Percentiles rank a stretch among this genome's conserved stretches.
Evolutionary conservation across 2,329 filamentous ascomycete species (phyloP).

Genomic region (Nigrograna mackinnonii): DNA sequence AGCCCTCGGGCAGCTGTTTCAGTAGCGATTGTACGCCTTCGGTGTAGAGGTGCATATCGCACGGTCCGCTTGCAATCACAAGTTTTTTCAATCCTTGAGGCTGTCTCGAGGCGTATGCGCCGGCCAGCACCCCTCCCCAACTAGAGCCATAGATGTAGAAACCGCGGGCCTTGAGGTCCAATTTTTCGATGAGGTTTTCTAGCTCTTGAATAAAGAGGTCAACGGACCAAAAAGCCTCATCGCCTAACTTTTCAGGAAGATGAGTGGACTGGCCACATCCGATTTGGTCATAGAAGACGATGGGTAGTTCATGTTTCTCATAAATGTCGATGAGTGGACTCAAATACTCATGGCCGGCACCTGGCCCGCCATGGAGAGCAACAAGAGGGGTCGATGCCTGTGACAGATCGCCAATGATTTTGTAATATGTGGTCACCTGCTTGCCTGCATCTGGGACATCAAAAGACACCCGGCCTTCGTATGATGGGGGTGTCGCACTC

Average conservation of each 20-base stretch:
- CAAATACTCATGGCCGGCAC: constrained; percentile 30
- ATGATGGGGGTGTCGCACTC: too few species aligned
- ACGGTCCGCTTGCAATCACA: constrained; percentile 27
- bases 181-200: constrained; percentile 46
- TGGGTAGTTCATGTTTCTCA: constrained; percentile 42
- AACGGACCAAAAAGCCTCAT: constrained; percentile 51
- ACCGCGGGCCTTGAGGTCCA: constrained; percentile 38
- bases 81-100: constrained; percentile 37
- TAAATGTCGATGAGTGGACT: constrained; percentile 42
- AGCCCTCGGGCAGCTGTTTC: constrained; percentile 16
- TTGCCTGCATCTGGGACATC: background rate
- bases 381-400: background rate
- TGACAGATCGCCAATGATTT: background rate
- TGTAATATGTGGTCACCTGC: background rate
- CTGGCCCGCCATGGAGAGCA: background rate
- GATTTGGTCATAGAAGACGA: constrained; percentile 59
- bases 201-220: constrained; percentile 54
- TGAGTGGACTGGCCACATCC: constrained; percentile 55
- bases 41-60: constrained; percentile 19
- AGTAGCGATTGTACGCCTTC: constrained; percentile 17
- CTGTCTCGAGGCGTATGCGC: constrained; percentile 20
- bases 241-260: constrained; percentile 48
- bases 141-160: constrained; percentile 54
- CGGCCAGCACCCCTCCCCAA: constrained; percentile 57
- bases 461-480: background rate